A percentile compares a stretch with the other conserved stretches of the same genome.
Evolutionary conservation across 306 rosid genomes (phyloP).

Genomic region (Vicia faba): DNA sequence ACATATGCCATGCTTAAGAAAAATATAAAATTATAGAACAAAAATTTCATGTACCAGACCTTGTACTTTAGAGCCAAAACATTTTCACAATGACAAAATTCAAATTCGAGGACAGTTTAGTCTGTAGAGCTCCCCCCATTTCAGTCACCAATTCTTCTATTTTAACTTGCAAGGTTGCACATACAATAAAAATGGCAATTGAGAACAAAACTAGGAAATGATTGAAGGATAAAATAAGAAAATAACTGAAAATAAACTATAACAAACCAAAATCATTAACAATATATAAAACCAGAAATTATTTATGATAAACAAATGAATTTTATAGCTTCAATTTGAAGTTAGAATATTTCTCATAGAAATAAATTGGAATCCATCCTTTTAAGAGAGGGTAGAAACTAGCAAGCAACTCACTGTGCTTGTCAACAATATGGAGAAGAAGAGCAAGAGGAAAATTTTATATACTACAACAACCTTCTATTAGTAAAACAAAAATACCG

Average conservation of each 20-base stretch:
- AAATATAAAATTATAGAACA: constrained; percentile 27
- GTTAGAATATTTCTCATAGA: not conserved
- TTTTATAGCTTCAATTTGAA: constrained; percentile 1
- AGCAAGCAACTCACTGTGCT: not conserved
- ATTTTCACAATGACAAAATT: constrained; percentile 81
- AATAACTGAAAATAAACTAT: not conserved
- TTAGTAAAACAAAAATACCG: not conserved
- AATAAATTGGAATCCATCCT: not conserved
- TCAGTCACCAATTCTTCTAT: constrained; percentile 70
- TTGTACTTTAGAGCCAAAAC: constrained; percentile 93
- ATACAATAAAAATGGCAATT: constrained; percentile 16
- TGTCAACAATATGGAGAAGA: too few relatives aligned
- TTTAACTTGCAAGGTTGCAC: constrained; percentile 55
- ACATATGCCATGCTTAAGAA: constrained; percentile 19
- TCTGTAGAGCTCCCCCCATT: constrained; percentile 86
- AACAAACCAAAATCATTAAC: constrained; percentile 4
- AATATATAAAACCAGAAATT: constrained; percentile 14
- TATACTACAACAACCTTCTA: not conserved
- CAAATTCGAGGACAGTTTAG: constrained; percentile 66
- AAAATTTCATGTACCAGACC: constrained; percentile 50
- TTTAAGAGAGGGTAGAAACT: constrained; percentile 12
- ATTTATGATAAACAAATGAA: not conserved
- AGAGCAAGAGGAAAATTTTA: not conserved
- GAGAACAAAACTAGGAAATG: not conserved
- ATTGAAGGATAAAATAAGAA: constrained; percentile 28